These are phyloP conservation scores for Astrephomene gubernaculifera DNA, from an alignment of 139 green algal genomes.

Conservation along the genomic window DNA sequence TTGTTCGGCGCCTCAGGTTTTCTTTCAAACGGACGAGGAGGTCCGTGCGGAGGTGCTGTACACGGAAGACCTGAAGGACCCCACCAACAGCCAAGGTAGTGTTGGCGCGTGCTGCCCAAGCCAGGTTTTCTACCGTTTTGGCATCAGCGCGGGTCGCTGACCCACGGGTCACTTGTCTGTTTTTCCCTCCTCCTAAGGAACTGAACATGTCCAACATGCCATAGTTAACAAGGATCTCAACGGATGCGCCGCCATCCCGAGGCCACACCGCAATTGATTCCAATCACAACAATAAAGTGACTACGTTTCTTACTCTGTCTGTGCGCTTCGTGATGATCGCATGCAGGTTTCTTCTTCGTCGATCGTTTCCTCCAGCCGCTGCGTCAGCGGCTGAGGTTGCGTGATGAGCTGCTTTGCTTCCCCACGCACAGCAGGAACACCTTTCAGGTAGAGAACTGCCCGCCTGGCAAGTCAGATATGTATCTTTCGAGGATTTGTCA, in stretches of 20 bases:
- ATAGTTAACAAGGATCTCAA: too few species aligned
- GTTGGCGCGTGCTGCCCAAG: too few species aligned
- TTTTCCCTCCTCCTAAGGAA: too few species aligned
- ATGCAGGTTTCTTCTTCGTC: constrained; percentile 1
- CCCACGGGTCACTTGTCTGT: too few species aligned
- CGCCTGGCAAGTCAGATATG: too few species aligned
- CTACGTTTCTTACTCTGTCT: not conserved
- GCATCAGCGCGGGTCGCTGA: too few species aligned
- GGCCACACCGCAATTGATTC: too few species aligned
- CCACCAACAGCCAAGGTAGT: constrained; percentile 3
- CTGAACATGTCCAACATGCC: too few species aligned
- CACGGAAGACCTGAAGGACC: not conserved
- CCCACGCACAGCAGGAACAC: not conserved
- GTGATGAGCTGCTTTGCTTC: constrained; percentile 7
- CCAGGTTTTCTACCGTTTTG: not conserved
- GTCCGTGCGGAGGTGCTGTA: not conserved
- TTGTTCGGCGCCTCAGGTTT: not conserved
- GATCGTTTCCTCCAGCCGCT: not conserved
- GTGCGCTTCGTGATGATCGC: not conserved
- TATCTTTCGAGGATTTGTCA: not conserved
- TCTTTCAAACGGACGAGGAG: not conserved
- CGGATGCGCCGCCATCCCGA: too few species aligned
- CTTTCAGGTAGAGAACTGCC: constrained; percentile 23
- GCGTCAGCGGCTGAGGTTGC: not conserved
- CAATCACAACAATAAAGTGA: not conserved